These are phyloP conservation scores for Umbellularia californica DNA, from an alignment of 164 flowering plant genomes.

Conservation along the genomic window DNA sequence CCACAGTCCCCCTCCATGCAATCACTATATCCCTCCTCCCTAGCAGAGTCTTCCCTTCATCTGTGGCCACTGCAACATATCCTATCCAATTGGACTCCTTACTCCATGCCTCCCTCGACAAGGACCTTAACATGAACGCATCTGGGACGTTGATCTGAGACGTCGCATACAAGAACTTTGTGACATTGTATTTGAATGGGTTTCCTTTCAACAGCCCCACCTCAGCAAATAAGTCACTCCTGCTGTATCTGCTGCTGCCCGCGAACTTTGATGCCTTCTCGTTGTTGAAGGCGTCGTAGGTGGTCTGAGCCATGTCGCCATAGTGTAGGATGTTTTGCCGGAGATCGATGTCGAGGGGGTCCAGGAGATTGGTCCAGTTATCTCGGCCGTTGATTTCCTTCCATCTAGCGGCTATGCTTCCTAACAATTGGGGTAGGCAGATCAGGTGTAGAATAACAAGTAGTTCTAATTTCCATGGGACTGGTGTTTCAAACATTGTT, in stretches of 20 bases:
- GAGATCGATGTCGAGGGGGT: conserved; percentile 53
- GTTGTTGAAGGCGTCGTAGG: conserved; percentile 31
- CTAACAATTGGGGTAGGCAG: background rate
- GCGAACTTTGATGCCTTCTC: conserved; percentile 28
- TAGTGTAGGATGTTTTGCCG: conserved; percentile 44
- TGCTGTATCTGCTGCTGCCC: conserved; percentile 31
- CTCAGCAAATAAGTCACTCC: conserved; percentile 15
- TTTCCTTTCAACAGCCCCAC: conserved; percentile 20
- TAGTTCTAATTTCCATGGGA: background rate
- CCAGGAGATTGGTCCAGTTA: conserved; percentile 44
- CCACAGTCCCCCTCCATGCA: conserved; percentile 41
- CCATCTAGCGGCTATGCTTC: conserved; percentile 34
- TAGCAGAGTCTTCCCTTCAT: conserved; percentile 34
- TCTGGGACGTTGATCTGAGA: conserved; percentile 24
- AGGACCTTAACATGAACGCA: conserved; percentile 30
- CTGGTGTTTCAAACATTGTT: background rate
- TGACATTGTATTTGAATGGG: conserved; percentile 24
- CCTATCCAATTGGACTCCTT: conserved; percentile 46
- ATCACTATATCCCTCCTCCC: conserved; percentile 46
- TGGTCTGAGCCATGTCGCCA: conserved; percentile 35
- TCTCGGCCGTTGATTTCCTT: conserved; percentile 36
- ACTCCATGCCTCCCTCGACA: conserved; percentile 40
- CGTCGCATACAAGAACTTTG: conserved; percentile 39
- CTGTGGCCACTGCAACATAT: conserved; percentile 50
- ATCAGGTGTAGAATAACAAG: background rate